Evolutionary conservation across 1,284 basidiomycete species (phyloP).

Genomic region (Sporisorium scitamineum): DNA sequence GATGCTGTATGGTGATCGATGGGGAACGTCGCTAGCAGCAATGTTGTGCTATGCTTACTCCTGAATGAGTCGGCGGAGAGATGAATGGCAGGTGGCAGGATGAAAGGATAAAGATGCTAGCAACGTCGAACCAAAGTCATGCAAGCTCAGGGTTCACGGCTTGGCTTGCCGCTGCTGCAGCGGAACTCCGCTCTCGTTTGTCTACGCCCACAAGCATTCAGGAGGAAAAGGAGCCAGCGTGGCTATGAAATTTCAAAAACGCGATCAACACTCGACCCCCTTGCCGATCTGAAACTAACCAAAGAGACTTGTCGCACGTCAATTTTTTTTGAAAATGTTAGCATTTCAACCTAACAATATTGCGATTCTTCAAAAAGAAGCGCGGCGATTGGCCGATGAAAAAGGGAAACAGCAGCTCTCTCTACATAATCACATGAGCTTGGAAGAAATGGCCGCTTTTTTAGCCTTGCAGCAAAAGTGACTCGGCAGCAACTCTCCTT

Average conservation of each 20-base stretch:
- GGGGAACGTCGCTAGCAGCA: background rate
- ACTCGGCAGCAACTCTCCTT: constrained; percentile 28
- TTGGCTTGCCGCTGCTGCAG: background rate
- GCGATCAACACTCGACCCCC: background rate
- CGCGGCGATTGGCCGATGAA: constrained; percentile 36
- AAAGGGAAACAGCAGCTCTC: constrained; percentile 4
- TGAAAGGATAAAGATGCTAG: background rate
- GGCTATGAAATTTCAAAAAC: background rate
- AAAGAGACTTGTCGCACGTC: background rate
- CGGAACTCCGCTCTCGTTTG: constrained; percentile 32
- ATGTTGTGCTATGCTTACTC: background rate
- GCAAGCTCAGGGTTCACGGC: constrained; percentile 16
- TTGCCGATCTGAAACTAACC: constrained; percentile 25
- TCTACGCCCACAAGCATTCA: constrained; percentile 1
- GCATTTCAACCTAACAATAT: background rate
- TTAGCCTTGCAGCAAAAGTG: constrained; percentile 12
- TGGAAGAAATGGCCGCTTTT: constrained; percentile 15
- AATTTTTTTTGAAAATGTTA: background rate
- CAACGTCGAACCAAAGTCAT: background rate
- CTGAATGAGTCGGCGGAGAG: background rate
- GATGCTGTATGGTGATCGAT: background rate
- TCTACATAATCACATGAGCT: constrained; percentile 7
- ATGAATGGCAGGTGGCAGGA: background rate
- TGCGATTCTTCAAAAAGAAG: constrained; percentile 5
- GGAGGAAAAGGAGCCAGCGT: constrained; percentile 1